Base-by-base conservation (phyloP, 2,329 filamentous ascomycete genomes). In the Ophiostoma ulmi region DNA sequence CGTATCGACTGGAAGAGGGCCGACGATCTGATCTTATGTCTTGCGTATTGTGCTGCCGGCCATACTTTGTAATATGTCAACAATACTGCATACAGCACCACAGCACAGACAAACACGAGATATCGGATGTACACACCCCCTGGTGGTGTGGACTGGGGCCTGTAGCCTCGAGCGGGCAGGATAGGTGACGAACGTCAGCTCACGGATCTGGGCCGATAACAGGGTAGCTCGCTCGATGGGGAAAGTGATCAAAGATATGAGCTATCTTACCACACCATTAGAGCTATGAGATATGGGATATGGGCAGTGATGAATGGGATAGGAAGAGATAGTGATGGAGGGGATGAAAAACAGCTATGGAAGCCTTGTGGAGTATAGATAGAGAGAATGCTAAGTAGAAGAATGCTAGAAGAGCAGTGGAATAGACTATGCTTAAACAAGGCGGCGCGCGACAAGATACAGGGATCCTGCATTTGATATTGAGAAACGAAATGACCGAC, bases 191-290 rank as follows among this genome's bases (percentile, higher is more conserved):
- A 58, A 31, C 20, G 14, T 4, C 52, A 58, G 52, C 52, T 58
- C 52, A 58, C 52, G 8, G 58, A 13, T 35, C 58, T 63, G 58
- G 58, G 26, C 58, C 58, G 26, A 63, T 31, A 58, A 26, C 52
- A 31, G 26, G 26, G 17, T 39, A 39, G 64, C 70, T 70, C 52
- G 67, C 70, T 70, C 44, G 61, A 72, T 70, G 10, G 31, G 68
- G 70, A 70, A 72, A 41, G 70, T 44, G 69, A 71, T 48, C 70
- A 71, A 71, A 70, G 65, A 65, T 65, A 65, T 14, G 35, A 35
- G 36, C 13, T 31, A 10, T 11, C 10, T 41, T 41, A 8, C 41
- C 13, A 20, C n/a, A 48, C 17, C 44, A 31, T 31, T 7, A 14
- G 44, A 48, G 44, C 44, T 48, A 48, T 48, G 44, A 61, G 55